Base-by-base conservation (phyloP, 495 filamentous ascomycete genomes). In the Penicillium chermesinum region DNA sequence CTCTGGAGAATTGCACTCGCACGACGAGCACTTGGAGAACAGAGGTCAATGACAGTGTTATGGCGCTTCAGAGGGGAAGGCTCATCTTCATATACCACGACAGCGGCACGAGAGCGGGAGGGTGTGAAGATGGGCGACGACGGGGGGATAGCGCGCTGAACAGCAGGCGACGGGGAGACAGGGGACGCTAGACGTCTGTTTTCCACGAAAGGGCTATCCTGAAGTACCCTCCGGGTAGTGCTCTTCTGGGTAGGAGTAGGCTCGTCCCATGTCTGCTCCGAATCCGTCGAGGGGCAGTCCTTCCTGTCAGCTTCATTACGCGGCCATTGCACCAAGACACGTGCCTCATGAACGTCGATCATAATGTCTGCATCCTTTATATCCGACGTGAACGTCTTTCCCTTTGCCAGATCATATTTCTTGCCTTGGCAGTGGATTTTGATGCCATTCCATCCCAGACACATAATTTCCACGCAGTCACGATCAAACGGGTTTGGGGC, bases 401-500 rank as follows among this genome's bases (percentile, higher is more conserved):
- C 89, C 71, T 95, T 96, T 38, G 71, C 74, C 66, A 98, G 63
- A 52, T 94, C 88, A 75, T 86, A 93, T 21, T 85, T 86, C 56
- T 83, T 83, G 18, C 91, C 91, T 66, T 90, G 86, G 69, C 88
- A 96, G 68, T 95, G 91, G 47, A 98, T 70, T 65, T 89, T 95
- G 41, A 91, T 76, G 10, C 93, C 91, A 66, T 98, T 98, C 91
- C 91, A 96, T 14, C 93, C 93, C 59, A 85, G 79, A 67, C 93
- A 98, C 62, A 86, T 78, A 46, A 98, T 84, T 64, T 89, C 85
- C 40, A 97, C 78, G 66, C 81, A 82, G 57, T 80, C 82, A 47
- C 76, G 74, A 52, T 85, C 83, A 50, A 81, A 72, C 5, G 77
- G 70, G 20, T 79, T 78, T 6, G 77, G 71, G 7, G 85, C 79